Evolutionary conservation across 306 rosid genomes (phyloP), one percentile per base, ranked within the genome.

Genomic region (Biancaea sappan): DNA sequence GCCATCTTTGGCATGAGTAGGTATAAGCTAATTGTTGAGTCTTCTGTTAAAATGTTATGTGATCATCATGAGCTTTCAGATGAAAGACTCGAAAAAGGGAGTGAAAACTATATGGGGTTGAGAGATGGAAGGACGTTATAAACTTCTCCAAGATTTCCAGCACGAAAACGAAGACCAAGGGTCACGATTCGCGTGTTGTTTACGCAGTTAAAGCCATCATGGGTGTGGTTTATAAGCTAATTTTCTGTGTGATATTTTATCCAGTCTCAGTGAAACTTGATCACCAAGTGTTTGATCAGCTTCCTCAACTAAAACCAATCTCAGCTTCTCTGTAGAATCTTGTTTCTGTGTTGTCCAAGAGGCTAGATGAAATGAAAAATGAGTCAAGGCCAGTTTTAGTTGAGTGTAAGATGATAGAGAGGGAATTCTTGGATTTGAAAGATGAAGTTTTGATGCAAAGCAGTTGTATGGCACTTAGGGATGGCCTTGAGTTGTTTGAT

Each of bases 401-500:
- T 16, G 58, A 66, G 58, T 25, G 3, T 10, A 7, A 28, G 41
- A 35, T 66, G 6, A 14, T 46, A 3, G 72, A 66, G 72, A 43
- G 14, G 57, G 58, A 15, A 44, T 16, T 66, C 28, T 26, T 46
- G 28, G 41, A 46, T 28, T 44, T 66, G 3, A 66, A 66, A 66
- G 41, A 13, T 14, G 53, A 15, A 14, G 14, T 66, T 28, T 46
- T 16, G n/a, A 28, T 66, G 56, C 51, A 44, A 24, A 46, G 37
- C 22, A 66, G 57, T 57, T 46, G 57, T 16, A 0, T 16, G 57
- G 40, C 6, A 26, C 57, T 66, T 24, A 28, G 3, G 35, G 72
- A 26, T 31, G 41, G 72, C 28, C 21, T 66, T 38, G 40, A 66
- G 58, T 7, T 66, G 41, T 28, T 66, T 28, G 72, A 66, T 44